These are phyloP conservation scores for Pterocarpus macrocarpus DNA, from an alignment of 306 rosid genomes.

Conservation along the genomic window DNA sequence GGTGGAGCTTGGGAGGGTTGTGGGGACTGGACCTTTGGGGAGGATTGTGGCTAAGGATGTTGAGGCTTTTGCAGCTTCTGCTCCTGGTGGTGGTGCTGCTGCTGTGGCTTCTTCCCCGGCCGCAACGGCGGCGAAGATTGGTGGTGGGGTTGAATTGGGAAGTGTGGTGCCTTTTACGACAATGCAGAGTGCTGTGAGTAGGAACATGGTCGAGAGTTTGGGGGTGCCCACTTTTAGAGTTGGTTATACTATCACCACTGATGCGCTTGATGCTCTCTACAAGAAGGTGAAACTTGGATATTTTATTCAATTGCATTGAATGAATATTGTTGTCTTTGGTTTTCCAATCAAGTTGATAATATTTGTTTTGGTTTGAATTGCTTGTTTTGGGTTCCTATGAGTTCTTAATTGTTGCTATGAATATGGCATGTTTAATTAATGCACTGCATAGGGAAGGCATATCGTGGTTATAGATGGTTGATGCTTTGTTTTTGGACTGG, in stretches of 20 bases:
- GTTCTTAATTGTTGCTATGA: neutral
- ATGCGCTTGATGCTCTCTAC: constrained; percentile 89
- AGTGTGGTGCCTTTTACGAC: constrained; percentile 90
- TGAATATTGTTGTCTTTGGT: neutral
- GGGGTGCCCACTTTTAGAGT: constrained; percentile 90
- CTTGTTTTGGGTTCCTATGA: neutral
- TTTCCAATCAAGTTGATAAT: neutral
- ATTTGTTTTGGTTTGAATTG: constrained; percentile 7
- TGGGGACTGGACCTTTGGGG: constrained; percentile 89
- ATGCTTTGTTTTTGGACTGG: neutral
- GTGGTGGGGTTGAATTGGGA: constrained; percentile 73
- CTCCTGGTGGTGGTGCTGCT: constrained; percentile 23
- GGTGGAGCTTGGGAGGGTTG: constrained; percentile 71
- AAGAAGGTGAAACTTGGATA: constrained; percentile 71
- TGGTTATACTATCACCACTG: constrained; percentile 86
- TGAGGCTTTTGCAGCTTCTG: constrained; percentile 67
- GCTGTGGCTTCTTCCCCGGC: neutral
- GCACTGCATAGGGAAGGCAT: neutral
- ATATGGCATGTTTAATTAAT: constrained; percentile 6
- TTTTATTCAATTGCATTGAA: neutral
- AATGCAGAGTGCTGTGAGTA: constrained; percentile 96
- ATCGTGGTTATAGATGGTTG: neutral
- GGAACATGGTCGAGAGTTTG: constrained; percentile 92
- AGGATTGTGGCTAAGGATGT: constrained; percentile 96
- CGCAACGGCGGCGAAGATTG: neutral